Conservation (phyloP, 305 asterid genomes). For the Fraxinus floribunda region DNA sequence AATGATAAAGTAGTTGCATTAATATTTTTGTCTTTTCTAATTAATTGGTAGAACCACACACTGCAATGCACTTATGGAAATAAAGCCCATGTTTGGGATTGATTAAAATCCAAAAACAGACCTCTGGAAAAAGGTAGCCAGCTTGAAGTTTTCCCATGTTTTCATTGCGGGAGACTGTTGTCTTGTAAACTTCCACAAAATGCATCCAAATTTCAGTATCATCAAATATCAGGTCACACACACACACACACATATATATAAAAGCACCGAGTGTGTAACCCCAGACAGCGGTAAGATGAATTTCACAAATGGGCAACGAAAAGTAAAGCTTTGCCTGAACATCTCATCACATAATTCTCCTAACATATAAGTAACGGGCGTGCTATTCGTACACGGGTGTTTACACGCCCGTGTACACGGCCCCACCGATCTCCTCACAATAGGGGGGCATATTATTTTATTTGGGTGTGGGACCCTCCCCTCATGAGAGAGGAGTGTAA, state of each 20-base stretch:
- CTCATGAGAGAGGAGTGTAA: too few relatives aligned
- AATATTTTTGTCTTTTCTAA: neutral
- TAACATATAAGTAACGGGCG: neutral
- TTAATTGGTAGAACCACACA: neutral
- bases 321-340: neutral
- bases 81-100: neutral
- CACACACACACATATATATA: too few relatives aligned
- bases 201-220: slow-evolving; percentile 14
- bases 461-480: too few relatives aligned
- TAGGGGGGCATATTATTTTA: too few relatives aligned
- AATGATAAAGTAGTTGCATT: slow-evolving; percentile 4
- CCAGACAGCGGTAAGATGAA: neutral
- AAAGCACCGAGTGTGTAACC: neutral
- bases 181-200: slow-evolving; percentile 61
- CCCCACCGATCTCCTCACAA: too few relatives aligned
- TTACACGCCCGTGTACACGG: too few relatives aligned
- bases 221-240: neutral
- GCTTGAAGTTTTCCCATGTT: slow-evolving; percentile 93
- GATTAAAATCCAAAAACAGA: slow-evolving; percentile 23
- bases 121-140: slow-evolving; percentile 98
- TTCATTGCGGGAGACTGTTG: slow-evolving; percentile 78
- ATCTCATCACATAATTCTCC: neutral
- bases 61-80: neutral
- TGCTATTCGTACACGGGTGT: too few relatives aligned
- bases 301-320: neutral